Evolutionary conservation across 805 yeast species (phyloP), one percentile per base, ranked within the genome.

Genomic region (Suhomyces prunicola): DNA sequence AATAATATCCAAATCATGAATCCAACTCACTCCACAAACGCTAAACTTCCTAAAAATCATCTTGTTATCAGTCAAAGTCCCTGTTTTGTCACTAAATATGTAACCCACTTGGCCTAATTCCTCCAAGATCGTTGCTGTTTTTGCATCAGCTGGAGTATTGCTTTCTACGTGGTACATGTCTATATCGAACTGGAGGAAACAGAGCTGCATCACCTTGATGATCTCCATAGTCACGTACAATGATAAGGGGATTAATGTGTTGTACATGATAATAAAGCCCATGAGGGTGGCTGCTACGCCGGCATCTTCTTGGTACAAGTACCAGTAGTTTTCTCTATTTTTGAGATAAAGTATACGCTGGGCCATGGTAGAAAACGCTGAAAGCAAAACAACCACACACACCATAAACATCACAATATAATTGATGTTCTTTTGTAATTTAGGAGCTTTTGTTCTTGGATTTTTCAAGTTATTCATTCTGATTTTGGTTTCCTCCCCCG

Each of bases 261-360:
- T 94, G 74, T 87, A 93, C 98, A 94, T 93, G 75, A 94, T 93
- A 57, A 94, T 87, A 69, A 88, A 96, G 2, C 98, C 91, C 97
- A 94, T 92, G 48, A 94, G 78, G 0, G 96, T 89, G 1, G 97
- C 88, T 2, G 96, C 93, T 19, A 83, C 80, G 22, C 96, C 96
- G 0, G 87, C 96, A 59, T 88, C 94, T 60, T 82, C 77, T 4
- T 80, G 82, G 46, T 73, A 70, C 26, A 91, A 68, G 64, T 92
- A 96, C 97, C 97, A 91, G 22, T 71, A 67, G 33, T 66, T 72
- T 31, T 76, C 73, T 45, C 73, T 70, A 35, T 72, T 64, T 6
- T 66, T 63, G 8, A 74, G 66, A 61, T 78, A 79, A 27, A 70
- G 71, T 5, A 90, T 53, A 46, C 87, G 74, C 63, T 90, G 86